phyloP scores from a whole-genome alignment of 495 filamentous ascomycete genomes.

The Penicillium alfredii region DNA sequence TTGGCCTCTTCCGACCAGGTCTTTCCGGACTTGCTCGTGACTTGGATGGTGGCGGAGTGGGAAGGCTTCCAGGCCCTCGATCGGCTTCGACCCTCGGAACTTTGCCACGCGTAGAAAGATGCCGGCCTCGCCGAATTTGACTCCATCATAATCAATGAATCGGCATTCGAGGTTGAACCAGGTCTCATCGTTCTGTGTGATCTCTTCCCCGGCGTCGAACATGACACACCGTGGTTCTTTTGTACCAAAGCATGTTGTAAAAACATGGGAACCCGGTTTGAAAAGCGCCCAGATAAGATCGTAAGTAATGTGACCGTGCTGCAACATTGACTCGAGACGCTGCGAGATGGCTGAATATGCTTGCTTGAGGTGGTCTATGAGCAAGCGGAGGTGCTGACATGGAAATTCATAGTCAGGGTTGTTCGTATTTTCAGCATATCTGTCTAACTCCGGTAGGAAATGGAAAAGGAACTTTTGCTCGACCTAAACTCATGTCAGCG shows the following conservation, averaged over 20 bases:
- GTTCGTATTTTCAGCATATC: slow-evolving; percentile 6
- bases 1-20: slow-evolving; percentile 20
- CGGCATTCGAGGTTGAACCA: slow-evolving; percentile 32
- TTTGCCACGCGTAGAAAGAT: slow-evolving; percentile 21
- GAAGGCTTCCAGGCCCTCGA: slow-evolving; percentile 23
- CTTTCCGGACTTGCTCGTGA: slow-evolving; percentile 11
- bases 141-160: slow-evolving; percentile 28
- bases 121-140: slow-evolving; percentile 18
- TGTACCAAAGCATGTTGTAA: slow-evolving; percentile 35
- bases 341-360: slow-evolving; percentile 29
- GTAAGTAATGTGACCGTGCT: slow-evolving; percentile 30
- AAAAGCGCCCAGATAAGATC: slow-evolving; percentile 27
- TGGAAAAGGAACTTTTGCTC: slow-evolving; percentile 29
- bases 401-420: slow-evolving; percentile 4
- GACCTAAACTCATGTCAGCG: slow-evolving; percentile 20
- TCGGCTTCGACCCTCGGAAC: slow-evolving; percentile 24
- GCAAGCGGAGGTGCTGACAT: slow-evolving; percentile 30
- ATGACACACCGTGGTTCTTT: slow-evolving; percentile 51
- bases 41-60: slow-evolving; percentile 21
- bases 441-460: slow-evolving; percentile 28
- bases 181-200: slow-evolving; percentile 18
- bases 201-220: slow-evolving; percentile 55
- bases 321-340: slow-evolving; percentile 33
- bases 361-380: slow-evolving; percentile 35
- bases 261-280: slow-evolving; percentile 19